Evolutionary conservation across 805 yeast genomes (phyloP), one percentile per base, ranked within the genome.

Genomic region (Saturnispora zaruensis): DNA sequence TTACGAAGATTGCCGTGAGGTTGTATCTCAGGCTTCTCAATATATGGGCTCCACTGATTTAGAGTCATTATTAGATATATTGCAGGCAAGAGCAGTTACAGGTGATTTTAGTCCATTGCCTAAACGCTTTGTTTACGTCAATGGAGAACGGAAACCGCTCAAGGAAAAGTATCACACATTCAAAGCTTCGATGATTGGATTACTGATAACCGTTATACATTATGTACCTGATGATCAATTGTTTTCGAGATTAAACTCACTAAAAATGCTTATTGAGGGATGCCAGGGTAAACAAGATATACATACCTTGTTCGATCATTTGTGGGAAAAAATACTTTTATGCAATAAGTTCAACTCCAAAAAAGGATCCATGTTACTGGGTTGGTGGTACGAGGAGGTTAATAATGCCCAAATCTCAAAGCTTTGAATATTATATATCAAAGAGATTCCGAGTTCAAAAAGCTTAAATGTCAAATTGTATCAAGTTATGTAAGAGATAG

Each of bases 321-420:
- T 80, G 44, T 81, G 87, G 84, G 72, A 70, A 38, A 66, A 73
- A 25, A 60, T 83, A 9, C 49, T 66, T 5, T 53, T 55, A 3
- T 73, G 82, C 44, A 83, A 78, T 55, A 81, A 77, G 51, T 67
- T 77, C 49, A 83, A 79, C 55, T 66, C 78, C 49, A 79, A 78
- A 54, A 69, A 82, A 54, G 75, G 79, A 5, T 76, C 73, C 41
- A 49, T 77, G 38, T 85, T 78, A 1, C 70, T 77, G 46, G 64
- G 65, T 21, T 82, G 87, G 86, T 82, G 87, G 87, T 82, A 79
- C 59, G 73, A 71, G 23, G 58, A 62, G 41, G 59, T 65, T 5
- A 63, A 64, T 46, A 49, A 48, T 16, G 56, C 42, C 5, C 23
- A 13, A 5, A 41, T 49, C 6, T 47, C 59, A 16, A 54, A 51